Percentiles rank a stretch among this genome's conserved stretches.
Conservation (phyloP, 2,329 filamentous ascomycete genomes). For the Trichoderma endophyticum region DNA sequence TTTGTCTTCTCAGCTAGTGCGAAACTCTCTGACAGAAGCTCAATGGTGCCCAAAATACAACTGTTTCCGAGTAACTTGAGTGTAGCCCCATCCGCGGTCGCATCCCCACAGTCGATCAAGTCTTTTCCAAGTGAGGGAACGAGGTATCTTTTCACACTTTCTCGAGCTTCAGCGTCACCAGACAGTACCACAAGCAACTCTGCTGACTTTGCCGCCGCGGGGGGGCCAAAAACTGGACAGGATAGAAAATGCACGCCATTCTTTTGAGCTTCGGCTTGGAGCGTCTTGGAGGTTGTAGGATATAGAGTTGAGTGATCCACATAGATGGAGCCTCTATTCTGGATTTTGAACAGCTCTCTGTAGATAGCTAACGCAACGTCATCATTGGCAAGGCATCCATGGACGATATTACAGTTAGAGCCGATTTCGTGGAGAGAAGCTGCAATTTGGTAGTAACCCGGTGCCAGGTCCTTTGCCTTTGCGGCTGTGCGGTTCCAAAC, state of each 20-base stretch:
- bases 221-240: background rate
- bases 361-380: no score
- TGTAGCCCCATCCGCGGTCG: no score
- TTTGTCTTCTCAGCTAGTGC: no score
- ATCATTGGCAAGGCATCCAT: no score
- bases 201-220: background rate
- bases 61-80: no score
- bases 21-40: no score
- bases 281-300: background rate
- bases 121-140: background rate
- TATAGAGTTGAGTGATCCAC: background rate
- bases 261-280: background rate
- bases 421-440: background rate
- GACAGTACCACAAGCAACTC: background rate
- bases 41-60: no score
- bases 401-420: background rate
- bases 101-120: no score
- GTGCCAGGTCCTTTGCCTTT: background rate
- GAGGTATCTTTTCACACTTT: background rate
- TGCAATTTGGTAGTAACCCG: background rate
- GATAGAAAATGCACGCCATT: background rate
- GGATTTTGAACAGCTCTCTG: no score
- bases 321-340: no score
- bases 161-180: background rate
- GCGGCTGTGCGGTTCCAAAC: background rate